Evolutionary conservation across 2,329 filamentous ascomycete species (phyloP), one percentile per base, ranked within the genome.

Genomic region (Pseudonectria buxi): DNA sequence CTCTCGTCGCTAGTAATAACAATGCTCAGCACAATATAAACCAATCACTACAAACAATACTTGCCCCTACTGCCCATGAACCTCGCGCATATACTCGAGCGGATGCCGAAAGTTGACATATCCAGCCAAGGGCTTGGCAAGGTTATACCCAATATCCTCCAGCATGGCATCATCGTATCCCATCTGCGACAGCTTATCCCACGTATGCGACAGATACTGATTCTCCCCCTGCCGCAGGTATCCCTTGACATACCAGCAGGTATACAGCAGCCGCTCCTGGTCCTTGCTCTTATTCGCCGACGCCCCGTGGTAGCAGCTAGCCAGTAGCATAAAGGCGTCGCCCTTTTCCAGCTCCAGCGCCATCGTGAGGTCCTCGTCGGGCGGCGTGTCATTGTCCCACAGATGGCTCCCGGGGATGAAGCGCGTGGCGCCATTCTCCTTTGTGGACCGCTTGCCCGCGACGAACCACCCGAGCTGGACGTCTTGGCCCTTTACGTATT

Each of bases 381-480:
- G 36, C 14, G 30, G 36, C 14, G 12, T 15, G 9, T 10, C 12
- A n/a, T 31, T 10, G n/a, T 18, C 27, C 36, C 36, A 38, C 11
- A 38, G 36, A 14, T 38, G 36, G 3, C 16, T 26, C 2, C 36
- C 36, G 6, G 36, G 36, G 14, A 38, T 38, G 16, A 38, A 38
- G 10, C 36, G 16, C 1, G 36, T 38, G 18, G 36, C 36, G 5
- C 36, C 36, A 24, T 38, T 38, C 13, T 22, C 36, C 32, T 30
- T 33, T n/a, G 31, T 30, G 7, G 31, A 16, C 10, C 27, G 30
- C n/a, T 26, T 32, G 4, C 36, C 36, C 12, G 26, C 36, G 4
- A 38, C 32, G 24, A 38, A 38, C 4, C 33, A 29, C 12, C 31
- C 36, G 10, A 38, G 24, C 4, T 24, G 31, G 5, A 15, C 10